Evolutionary conservation across 2,329 filamentous ascomycete genomes (phyloP).

Genomic region (Aspergillus bombycis): DNA sequence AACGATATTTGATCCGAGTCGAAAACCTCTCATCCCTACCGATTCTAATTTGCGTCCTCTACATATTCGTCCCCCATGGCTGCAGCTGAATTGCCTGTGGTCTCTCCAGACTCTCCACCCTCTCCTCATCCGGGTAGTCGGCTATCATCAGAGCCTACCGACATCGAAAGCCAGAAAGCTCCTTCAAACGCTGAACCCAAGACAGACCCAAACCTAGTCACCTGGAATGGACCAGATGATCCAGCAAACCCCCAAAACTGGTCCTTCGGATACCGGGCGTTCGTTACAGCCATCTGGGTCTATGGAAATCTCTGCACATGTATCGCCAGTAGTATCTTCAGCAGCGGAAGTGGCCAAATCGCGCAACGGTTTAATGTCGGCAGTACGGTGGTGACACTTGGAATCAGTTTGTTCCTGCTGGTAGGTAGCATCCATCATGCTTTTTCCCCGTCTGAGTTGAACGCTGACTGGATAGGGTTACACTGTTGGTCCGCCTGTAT

Average conservation of each 20-base stretch:
- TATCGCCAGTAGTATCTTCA: constrained; percentile 67
- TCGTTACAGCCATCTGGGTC: constrained; percentile 73
- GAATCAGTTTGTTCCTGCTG: neutral
- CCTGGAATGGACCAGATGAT: constrained; percentile 44
- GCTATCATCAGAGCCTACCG: neutral
- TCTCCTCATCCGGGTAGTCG: neutral
- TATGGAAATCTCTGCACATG: constrained; percentile 70
- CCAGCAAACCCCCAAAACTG: constrained; percentile 73
- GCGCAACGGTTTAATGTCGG: constrained; percentile 59
- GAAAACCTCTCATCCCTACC: too few species aligned
- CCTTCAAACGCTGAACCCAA: neutral
- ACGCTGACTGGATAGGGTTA: neutral
- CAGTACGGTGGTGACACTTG: constrained; percentile 42
- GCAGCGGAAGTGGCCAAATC: constrained; percentile 69
- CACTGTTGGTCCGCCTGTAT: constrained; percentile 45
- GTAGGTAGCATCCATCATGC: neutral
- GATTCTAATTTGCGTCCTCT: neutral
- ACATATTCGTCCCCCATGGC: neutral
- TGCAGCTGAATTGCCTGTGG: neutral
- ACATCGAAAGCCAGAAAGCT: neutral
- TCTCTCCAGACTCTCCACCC: neutral
- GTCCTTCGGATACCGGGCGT: constrained; percentile 74
- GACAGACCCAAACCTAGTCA: constrained; percentile 9
- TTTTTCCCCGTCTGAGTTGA: neutral
- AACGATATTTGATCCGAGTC: neutral